Evolutionary conservation across 257 asterid species (phyloP).

Genomic region (Lycium ferocissimum): DNA sequence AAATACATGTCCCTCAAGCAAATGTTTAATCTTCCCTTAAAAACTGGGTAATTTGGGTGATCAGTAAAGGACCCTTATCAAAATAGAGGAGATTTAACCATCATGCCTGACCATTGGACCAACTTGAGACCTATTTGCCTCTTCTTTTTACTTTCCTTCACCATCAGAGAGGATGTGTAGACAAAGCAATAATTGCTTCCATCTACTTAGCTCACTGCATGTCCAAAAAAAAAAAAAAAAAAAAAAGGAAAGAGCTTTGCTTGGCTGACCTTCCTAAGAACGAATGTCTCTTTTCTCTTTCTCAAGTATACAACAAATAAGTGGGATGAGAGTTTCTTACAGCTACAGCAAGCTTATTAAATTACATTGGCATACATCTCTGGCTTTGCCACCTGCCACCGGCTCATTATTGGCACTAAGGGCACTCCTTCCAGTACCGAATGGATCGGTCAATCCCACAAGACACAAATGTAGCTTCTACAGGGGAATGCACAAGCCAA

Average conservation of each 20-base stretch:
- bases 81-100: conserved; percentile 17
- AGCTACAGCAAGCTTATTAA: background rate
- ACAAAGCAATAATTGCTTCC: conserved; percentile 2
- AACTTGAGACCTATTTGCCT: background rate
- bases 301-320: conserved; percentile 15
- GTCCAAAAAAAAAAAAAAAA: background rate
- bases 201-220: background rate
- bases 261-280: conserved; percentile 9
- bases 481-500: conserved; percentile 84
- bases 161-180: background rate
- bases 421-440: conserved; percentile 67
- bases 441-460: conserved; percentile 80
- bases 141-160: background rate
- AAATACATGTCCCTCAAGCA: conserved; percentile 4
- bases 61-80: background rate
- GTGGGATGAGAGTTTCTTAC: background rate
- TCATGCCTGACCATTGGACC: background rate
- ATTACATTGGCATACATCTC: background rate
- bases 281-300: background rate
- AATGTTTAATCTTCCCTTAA: background rate
- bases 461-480: conserved; percentile 68
- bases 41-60: background rate
- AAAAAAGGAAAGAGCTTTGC: background rate
- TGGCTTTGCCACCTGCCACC: background rate
- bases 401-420: conserved; percentile 26